Base-by-base conservation (phyloP, 148 eudicot species). In the Agrostemma githago region DNA sequence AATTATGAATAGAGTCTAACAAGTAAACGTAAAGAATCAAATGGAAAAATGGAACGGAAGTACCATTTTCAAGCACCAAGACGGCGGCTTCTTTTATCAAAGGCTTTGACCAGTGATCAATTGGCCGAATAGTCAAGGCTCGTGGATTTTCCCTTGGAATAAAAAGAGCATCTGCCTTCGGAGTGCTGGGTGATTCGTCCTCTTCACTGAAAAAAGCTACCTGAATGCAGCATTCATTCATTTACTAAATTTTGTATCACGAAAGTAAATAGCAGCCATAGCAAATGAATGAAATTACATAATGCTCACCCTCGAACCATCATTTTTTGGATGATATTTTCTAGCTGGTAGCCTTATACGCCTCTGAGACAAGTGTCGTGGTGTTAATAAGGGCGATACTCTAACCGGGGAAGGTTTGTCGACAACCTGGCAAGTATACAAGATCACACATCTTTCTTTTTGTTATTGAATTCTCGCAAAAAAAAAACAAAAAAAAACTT, bases 91-190 rank as follows among this genome's bases (percentile, higher is more conserved):
- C 79, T 74, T 80, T 89, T 68, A 74, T 66, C 54, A 87, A 80
- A 76, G 85, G 76, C 79, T 82, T 82, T 53, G 88, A 85, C 90
- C 90, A 86, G 63, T 87, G 96, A 73, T 94, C 93, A 82, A 86
- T 38, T 38, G 97, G 96, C 43, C 89, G 97, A 74, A 94, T 80
- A 6, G 92, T 83, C 74, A 94, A 79, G 65, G 97, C 90, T 89
- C 98, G 84, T 46, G 98, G 98, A 77, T 94, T 91, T 78, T 91
- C 96, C 86, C 98, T 85, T 54, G 97, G 97, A 83, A 89, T 80
- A 73, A 91, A 89, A 76, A 88, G 86, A 70, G 98, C 93, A 77
- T 89, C 97, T 62, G 96, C 96, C 83, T 89, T 91, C 1, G 98
- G 93, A 5, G 92, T 91, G 82, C 87, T 86, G 42, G 93, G 82